Conservation (phyloP, 768 basidiomycete genomes). For the Lactarius sanguifluus region DNA sequence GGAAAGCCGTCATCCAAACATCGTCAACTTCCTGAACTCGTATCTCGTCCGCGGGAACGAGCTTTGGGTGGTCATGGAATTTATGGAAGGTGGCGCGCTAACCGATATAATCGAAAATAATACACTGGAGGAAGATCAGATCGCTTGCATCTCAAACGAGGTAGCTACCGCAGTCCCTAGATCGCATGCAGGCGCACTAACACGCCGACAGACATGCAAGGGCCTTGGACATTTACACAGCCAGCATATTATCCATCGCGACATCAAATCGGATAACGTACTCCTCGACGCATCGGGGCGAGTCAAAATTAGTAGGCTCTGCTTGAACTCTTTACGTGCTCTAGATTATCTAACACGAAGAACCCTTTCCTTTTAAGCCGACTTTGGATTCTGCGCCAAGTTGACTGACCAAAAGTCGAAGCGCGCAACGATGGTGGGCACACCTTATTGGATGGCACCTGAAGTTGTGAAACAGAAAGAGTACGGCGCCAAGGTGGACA, state of each 20-base stretch:
- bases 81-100: conserved; percentile 96
- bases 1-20: conserved; percentile 95
- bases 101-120: conserved; percentile 99
- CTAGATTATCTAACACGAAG: neutral
- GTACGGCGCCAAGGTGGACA: conserved; percentile 95
- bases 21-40: conserved; percentile 92
- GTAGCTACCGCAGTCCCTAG: conserved; percentile 45
- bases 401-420: conserved; percentile 96
- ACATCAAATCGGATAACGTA: conserved; percentile 97
- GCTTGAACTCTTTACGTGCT: neutral
- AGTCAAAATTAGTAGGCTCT: conserved; percentile 91
- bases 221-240: conserved; percentile 91
- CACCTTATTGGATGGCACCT: conserved; percentile 99
- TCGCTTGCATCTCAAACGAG: conserved; percentile 88
- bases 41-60: conserved; percentile 87
- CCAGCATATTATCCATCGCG: conserved; percentile 93
- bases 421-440: conserved; percentile 97
- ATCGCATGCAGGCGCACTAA: conserved; percentile 5
- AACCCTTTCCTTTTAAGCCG: conserved; percentile 52
- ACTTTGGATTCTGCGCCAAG: conserved; percentile 96
- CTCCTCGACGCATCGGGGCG: conserved; percentile 88
- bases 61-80: conserved; percentile 98
- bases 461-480: conserved; percentile 97
- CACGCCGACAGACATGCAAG: conserved; percentile 75
- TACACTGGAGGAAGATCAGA: conserved; percentile 91